Evolutionary conservation across 768 basidiomycete genomes (phyloP).

Genomic region (Coprinopsis strossmayeri): DNA sequence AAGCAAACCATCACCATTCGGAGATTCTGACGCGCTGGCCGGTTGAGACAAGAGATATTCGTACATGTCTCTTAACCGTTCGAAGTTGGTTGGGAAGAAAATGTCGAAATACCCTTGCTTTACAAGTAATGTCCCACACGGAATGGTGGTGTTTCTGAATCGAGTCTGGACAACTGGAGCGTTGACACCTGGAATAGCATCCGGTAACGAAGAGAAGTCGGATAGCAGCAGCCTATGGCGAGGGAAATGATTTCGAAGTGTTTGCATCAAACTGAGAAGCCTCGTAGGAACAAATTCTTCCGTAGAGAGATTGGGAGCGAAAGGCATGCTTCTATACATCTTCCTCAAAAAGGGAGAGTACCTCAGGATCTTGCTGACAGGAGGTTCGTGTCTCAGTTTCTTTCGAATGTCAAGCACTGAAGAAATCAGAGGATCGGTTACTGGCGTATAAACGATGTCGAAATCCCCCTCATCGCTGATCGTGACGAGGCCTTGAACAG

Average conservation of each 20-base stretch:
- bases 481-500: slow-evolving; percentile 78
- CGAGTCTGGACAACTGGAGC: slow-evolving; percentile 97
- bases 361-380: slow-evolving; percentile 50
- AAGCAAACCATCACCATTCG: slow-evolving; percentile 20
- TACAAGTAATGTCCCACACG: slow-evolving; percentile 87
- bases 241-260: slow-evolving; percentile 79
- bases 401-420: slow-evolving; percentile 70
- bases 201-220: slow-evolving; percentile 86
- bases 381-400: slow-evolving; percentile 49
- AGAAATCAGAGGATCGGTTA: slow-evolving; percentile 78
- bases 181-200: slow-evolving; percentile 68
- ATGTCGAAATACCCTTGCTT: slow-evolving; percentile 97
- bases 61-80: slow-evolving; percentile 83
- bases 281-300: slow-evolving; percentile 95
- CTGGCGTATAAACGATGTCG: slow-evolving; percentile 70
- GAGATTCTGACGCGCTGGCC: slow-evolving; percentile 14
- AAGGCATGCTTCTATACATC: slow-evolving; percentile 67
- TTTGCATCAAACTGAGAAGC: slow-evolving; percentile 75
- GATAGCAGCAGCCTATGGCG: slow-evolving; percentile 90
- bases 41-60: slow-evolving; percentile 71
- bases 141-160: slow-evolving; percentile 76
- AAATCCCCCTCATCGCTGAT: slow-evolving; percentile 81
- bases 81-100: slow-evolving; percentile 94
- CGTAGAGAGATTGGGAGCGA: slow-evolving; percentile 81
- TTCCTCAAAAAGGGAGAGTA: slow-evolving; percentile 52